These are phyloP conservation scores for Sphaerulina populicola DNA, from an alignment of 2,329 filamentous ascomycete species.

Conservation along the genomic window DNA sequence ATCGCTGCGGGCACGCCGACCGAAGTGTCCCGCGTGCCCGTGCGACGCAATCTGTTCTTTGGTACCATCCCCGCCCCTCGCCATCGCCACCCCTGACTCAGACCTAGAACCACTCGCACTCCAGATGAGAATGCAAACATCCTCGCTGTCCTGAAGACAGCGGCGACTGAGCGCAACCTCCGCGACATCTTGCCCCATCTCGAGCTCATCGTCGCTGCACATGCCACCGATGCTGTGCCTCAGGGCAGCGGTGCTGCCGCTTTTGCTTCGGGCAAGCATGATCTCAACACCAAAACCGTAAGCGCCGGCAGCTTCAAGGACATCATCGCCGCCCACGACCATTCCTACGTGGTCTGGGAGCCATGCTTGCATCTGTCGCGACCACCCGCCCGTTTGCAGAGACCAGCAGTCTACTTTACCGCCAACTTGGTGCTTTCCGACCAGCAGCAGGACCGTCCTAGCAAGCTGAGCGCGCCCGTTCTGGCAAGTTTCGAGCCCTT, in stretches of 20 bases:
- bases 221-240: slow-evolving; percentile 30
- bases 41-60: slow-evolving; percentile 28
- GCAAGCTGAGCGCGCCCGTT: slow-evolving; percentile 55
- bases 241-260: slow-evolving; percentile 25
- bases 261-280: slow-evolving; percentile 28
- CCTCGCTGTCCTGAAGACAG: slow-evolving; percentile 23
- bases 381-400: slow-evolving; percentile 55
- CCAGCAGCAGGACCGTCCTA: slow-evolving; percentile 37
- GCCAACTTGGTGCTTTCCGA: slow-evolving; percentile 19
- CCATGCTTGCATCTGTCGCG: slow-evolving; percentile 24
- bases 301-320: slow-evolving; percentile 13
- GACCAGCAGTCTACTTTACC: slow-evolving; percentile 58
- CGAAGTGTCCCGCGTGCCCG: slow-evolving; percentile 19
- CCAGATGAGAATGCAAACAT: slow-evolving; percentile 27
- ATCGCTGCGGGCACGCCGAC: slow-evolving; percentile 20
- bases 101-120: slow-evolving; percentile 1
- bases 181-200: slow-evolving; percentile 22
- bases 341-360: slow-evolving; percentile 28
- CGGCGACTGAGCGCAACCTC: slow-evolving; percentile 15
- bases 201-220: slow-evolving; percentile 26
- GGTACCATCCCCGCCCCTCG: slow-evolving; percentile 16
- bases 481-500: slow-evolving; percentile 60
- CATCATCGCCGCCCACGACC: slow-evolving; percentile 17
- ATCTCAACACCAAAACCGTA: slow-evolving; percentile 20
- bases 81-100: slow-evolving; percentile 18